Base-by-base conservation (phyloP, 768 basidiomycete species). In the Trametes elegans region DNA sequence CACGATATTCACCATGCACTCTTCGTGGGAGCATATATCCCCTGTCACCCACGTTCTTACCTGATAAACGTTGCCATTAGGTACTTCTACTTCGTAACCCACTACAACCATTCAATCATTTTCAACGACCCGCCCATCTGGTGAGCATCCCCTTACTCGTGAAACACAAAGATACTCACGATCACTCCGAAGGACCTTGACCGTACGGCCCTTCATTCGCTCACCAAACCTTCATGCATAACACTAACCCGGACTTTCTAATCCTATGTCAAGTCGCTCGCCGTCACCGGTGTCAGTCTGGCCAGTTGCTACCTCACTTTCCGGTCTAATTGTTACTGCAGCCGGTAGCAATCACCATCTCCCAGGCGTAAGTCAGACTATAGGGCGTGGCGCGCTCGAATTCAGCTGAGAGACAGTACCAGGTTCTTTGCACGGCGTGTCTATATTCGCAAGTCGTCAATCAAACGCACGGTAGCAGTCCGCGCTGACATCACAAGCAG, bases 341-440 rank as follows among this genome's bases (percentile, higher is more conserved):
- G 52, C 43, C 44, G 14, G 19, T 53, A 10, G 36, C 44, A 7
- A 42, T 42, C 6, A 32, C 43, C 10, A 44, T 53, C 2, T 46
- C 44, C 5, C 52, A 53, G 26, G 26, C 39, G 52, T 53, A 8
- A 39, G 52, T n/a, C n/a, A n/a, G 5, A 10, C 11, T 7, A 29
- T 21, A 13, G 14, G 14, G 5, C 19, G 10, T 29, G 6, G 23
- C 5, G 1, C 26, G 11, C 13, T 14, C 23, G 27, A 27, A 19
- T 38, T n/a, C 32, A 13, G 11, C 4, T 1, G 26, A 8, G 9
- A 2, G n/a, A 23, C 23, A 5, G 10, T 45, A 28, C 3, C 8
- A 55, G 53, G 8, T 55, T 55, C n/a, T 55, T 55, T 21, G 53
- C 46, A 18, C 45, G 53, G 6, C 53, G 53, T 16, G 39, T 55